Percentiles rank a stretch among this genome's conserved stretches.
phyloP scores from a whole-genome alignment of 1,284 basidiomycete species.

The Spongispora temasekensis region DNA sequence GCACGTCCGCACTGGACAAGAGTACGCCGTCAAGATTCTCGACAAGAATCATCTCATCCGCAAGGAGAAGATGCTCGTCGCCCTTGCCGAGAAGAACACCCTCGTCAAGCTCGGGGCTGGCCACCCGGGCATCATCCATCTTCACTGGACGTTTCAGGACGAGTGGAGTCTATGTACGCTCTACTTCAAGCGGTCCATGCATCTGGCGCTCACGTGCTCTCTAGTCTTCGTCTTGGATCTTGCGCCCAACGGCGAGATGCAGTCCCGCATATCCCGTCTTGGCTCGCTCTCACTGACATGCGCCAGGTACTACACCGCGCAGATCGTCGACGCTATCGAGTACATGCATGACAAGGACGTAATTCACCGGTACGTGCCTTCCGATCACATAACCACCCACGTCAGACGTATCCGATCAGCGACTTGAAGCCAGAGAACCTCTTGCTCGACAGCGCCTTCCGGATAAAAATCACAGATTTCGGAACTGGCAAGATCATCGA shows the following conservation, averaged over 20 bases:
- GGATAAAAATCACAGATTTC: constrained; percentile 96
- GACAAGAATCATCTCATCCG: constrained; percentile 74
- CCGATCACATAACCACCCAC: constrained; percentile 11
- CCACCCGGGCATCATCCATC: constrained; percentile 81
- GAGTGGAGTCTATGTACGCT: constrained; percentile 75
- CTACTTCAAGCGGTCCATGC: no score
- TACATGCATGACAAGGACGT: constrained; percentile 90
- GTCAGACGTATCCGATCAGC: constrained; percentile 32
- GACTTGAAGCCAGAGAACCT: constrained; percentile 95
- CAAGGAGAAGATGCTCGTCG: constrained; percentile 65
- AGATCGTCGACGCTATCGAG: constrained; percentile 83
- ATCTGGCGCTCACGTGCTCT: no score
- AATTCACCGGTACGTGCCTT: constrained; percentile 69
- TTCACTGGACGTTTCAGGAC: constrained; percentile 87
- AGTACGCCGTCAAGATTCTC: constrained; percentile 76
- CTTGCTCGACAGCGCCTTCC: constrained; percentile 80
- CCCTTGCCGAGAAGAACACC: constrained; percentile 65
- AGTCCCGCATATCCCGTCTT: constrained; percentile 72
- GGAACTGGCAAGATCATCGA: constrained; percentile 91
- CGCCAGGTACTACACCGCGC: constrained; percentile 82
- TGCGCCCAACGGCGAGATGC: constrained; percentile 88
- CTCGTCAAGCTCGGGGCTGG: constrained; percentile 61
- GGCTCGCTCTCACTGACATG: constrained; percentile 82
- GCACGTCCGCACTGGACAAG: constrained; percentile 55
- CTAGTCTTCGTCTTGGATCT: constrained; percentile 94